Evolutionary conservation across 2,329 filamentous ascomycete species (phyloP), one percentile per base, ranked within the genome.

Genomic region (Dothistroma pini): DNA sequence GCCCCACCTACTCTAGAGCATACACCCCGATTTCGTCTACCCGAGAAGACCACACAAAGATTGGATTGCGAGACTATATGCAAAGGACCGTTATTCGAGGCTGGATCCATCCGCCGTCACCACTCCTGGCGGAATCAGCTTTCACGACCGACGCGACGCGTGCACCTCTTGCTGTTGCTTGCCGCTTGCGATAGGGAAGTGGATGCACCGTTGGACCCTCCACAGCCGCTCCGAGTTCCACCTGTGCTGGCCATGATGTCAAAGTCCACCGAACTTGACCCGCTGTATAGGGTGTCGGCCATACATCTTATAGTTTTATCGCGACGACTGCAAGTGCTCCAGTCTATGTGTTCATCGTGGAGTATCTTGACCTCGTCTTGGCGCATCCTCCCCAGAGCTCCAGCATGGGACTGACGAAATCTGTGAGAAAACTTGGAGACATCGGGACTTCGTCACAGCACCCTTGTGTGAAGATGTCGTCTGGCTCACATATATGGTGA

Each of bases 171-270:
- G 38, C 38, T 44, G 38, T 44, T 44, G 38, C 7, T 19, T 44
- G 38, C 12, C n/a, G 14, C 38, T 44, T 19, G 38, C 12, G 47
- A 54, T 54, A 54, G 50, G 56, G 56, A 48, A 54, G 56, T 58
- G 56, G 49, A 54, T 32, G 34, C 54, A 25, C 14, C 34, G 4
- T 47, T 48, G 34, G 29, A 8, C 50, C 31, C 56, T 58, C 56
- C 56, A 58, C 56, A 12, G 47, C 56, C 21, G 48, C 55, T 57
- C 55, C 34, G 49, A 47, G 50, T 47, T 48, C 56, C 56, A 58
- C 56, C 56, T 34, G 32, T 48, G 49, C 7, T 16, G 48, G 16
- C 41, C 11, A 58, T 58, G 56, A 58, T 52, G 49, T 58, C 56
- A 58, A 41, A 21, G 35, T 38, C 38, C 49, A 41, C 49, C 50